Evolutionary conservation across 164 flowering plant species (phyloP), one percentile per base, ranked within the genome.

Genomic region (Piper longum): DNA sequence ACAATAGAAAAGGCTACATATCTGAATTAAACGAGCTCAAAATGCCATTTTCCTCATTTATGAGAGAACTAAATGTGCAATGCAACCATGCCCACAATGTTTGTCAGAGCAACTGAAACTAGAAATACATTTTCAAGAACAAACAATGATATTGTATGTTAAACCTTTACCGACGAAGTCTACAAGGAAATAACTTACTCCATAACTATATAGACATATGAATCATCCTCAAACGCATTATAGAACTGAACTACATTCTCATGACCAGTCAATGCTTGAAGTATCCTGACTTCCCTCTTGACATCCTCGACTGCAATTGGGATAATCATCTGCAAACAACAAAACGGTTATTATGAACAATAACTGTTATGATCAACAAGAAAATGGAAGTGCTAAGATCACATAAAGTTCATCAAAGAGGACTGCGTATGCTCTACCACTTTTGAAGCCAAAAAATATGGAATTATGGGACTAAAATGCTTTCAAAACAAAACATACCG

Each of bases 291-390:
- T 74, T 93, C 99, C 72, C 99, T 81, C 75, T 90, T 93, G 48
- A 93, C 99, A 80, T 90, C 99, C 72, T 93, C 99, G 58, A 90
- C 99, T 11, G 97, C 95, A 75, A 93, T 85, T 8, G 97, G 96
- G 74, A 87, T 93, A 69, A 87, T 67, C 99, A 95, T 95, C 99
- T 95, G 89, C 75, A 63, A 76, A 52, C 62, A 70, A 2, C 16
- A 57, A 48, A 48, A 48, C 1, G 52, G 57, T 7, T 26, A 57
- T 5, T 48, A 48, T 48, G 52, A 48, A 56, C 58, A 7, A 56
- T n/a, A 8, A 55, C 4, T 7, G 5, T 36, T 74, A 57, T n/a
- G 43, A 74, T 41, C 26, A 58, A 5, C 7, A 44, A 44, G 48
- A 44, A 44, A 44, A 12, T 9, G 52, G 52, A 48, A 48, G 52